Conservation (phyloP, 2,329 filamentous ascomycete species). For the Cytospora paraplurivora region DNA sequence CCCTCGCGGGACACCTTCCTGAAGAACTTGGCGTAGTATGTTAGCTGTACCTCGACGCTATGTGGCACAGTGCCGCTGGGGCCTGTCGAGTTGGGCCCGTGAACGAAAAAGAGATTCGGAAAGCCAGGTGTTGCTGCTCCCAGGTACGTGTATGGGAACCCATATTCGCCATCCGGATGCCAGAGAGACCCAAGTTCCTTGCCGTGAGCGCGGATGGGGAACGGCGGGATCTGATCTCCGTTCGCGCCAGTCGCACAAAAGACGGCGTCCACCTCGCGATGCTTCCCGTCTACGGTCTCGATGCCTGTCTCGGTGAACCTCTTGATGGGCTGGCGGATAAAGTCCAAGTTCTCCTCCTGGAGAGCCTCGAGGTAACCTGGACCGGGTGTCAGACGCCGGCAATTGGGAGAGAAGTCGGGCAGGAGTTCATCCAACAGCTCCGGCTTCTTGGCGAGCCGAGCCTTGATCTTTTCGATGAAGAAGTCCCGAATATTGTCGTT, state of each 20-base stretch:
- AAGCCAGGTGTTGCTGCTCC: constrained; percentile 65
- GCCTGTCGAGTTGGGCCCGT: constrained; percentile 61
- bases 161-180: constrained; percentile 56
- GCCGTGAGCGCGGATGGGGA: constrained; percentile 59
- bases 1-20: constrained; percentile 68
- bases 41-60: constrained; percentile 65
- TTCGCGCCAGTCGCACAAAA: constrained; percentile 72
- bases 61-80: constrained; percentile 69
- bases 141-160: constrained; percentile 69
- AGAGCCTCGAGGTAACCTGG: constrained; percentile 69
- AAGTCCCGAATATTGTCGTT: constrained; percentile 51
- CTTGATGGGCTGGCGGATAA: constrained; percentile 58
- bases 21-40: constrained; percentile 66
- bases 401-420: constrained; percentile 66
- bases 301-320: constrained; percentile 63
- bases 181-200: constrained; percentile 58
- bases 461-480: constrained; percentile 56
- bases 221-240: constrained; percentile 59
- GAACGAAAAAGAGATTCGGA: constrained; percentile 67
- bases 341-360: constrained; percentile 61
- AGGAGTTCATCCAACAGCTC: constrained; percentile 58
- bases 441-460: constrained; percentile 55
- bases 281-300: constrained; percentile 57
- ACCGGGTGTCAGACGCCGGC: constrained; percentile 65
- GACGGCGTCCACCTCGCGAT: constrained; percentile 62